Evolutionary conservation across 2,329 filamentous ascomycete genomes (phyloP).

Genomic region (Zymoseptoria pseudotritici): DNA sequence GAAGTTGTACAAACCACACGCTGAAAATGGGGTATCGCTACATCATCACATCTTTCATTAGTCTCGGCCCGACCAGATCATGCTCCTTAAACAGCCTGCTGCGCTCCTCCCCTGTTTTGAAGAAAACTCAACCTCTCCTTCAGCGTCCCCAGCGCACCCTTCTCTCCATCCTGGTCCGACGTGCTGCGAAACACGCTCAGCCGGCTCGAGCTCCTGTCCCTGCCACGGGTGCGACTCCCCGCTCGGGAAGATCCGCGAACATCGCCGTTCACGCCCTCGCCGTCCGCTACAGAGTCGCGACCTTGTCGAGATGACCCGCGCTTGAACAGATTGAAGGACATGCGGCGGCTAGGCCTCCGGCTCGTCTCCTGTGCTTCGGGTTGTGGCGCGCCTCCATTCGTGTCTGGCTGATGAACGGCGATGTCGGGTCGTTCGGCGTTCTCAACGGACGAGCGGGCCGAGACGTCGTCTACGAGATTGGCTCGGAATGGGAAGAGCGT

Average conservation of each 20-base stretch:
- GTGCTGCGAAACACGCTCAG: conserved; percentile 21
- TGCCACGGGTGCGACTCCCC: conserved; percentile 13
- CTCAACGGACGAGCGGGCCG: conserved; percentile 16
- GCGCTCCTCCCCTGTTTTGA: background rate
- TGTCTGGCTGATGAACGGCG: conserved; percentile 5
- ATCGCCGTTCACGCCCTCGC: conserved; percentile 6
- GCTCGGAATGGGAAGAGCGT: conserved; percentile 32
- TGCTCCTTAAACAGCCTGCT: too few relatives aligned
- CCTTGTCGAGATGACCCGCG: conserved; percentile 24
- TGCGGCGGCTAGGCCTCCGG: conserved; percentile 10
- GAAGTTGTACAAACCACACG: background rate
- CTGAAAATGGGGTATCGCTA: background rate
- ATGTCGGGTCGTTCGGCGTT: conserved; percentile 3
- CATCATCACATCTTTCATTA: background rate
- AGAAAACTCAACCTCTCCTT: conserved; percentile 56
- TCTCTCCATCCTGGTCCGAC: conserved; percentile 7
- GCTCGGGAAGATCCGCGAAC: conserved; percentile 20
- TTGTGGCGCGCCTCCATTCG: conserved; percentile 4
- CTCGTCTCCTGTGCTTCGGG: conserved; percentile 7
- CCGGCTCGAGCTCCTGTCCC: conserved; percentile 20
- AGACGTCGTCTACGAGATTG: conserved; percentile 18
- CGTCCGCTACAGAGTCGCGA: conserved; percentile 8
- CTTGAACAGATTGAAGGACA: conserved; percentile 24
- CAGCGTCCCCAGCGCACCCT: conserved; percentile 34
- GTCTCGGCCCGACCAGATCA: background rate